Conservation (phyloP, 2,329 filamentous ascomycete species). For the Neophaeococcomyces mojaviensis region DNA sequence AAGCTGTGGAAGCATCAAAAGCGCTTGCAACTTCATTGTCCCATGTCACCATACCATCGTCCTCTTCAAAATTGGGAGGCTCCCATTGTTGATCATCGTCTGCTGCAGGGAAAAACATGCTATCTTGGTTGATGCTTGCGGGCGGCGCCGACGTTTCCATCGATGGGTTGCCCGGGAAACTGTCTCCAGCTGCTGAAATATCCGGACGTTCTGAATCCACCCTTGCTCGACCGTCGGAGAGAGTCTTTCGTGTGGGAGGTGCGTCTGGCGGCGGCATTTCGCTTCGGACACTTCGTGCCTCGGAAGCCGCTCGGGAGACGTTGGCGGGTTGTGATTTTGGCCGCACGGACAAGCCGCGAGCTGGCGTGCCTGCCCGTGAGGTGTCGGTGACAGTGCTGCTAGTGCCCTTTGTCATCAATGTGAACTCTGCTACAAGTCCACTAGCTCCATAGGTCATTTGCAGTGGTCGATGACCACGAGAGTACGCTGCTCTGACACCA, state of each 20-base stretch:
- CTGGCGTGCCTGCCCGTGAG: slow-evolving; percentile 30
- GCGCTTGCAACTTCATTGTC: slow-evolving; percentile 58
- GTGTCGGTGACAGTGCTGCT: slow-evolving; percentile 34
- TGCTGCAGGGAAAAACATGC: slow-evolving; percentile 52
- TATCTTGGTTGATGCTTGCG: slow-evolving; percentile 46
- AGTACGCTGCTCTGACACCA: slow-evolving; percentile 51
- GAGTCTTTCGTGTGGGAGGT: not conserved
- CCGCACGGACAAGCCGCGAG: slow-evolving; percentile 33
- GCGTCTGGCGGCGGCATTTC: not conserved
- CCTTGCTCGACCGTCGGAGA: not conserved
- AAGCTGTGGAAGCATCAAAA: slow-evolving; percentile 26
- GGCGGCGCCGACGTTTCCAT: slow-evolving; percentile 27
- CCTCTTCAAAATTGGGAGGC: slow-evolving; percentile 47
- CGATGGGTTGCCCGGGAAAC: not conserved
- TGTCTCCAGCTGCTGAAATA: no score
- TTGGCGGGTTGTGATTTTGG: slow-evolving; percentile 28
- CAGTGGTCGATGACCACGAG: slow-evolving; percentile 51
- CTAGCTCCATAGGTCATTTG: slow-evolving; percentile 52
- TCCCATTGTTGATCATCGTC: slow-evolving; percentile 54
- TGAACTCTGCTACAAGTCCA: slow-evolving; percentile 53
- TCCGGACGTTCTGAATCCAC: not conserved
- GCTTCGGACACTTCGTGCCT: slow-evolving; percentile 2
- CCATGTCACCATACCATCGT: slow-evolving; percentile 32
- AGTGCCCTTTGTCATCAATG: slow-evolving; percentile 58
- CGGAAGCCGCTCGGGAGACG: slow-evolving; percentile 11